Conservation (phyloP, 1,284 basidiomycete genomes). For the Tilletia walkeri region DNA sequence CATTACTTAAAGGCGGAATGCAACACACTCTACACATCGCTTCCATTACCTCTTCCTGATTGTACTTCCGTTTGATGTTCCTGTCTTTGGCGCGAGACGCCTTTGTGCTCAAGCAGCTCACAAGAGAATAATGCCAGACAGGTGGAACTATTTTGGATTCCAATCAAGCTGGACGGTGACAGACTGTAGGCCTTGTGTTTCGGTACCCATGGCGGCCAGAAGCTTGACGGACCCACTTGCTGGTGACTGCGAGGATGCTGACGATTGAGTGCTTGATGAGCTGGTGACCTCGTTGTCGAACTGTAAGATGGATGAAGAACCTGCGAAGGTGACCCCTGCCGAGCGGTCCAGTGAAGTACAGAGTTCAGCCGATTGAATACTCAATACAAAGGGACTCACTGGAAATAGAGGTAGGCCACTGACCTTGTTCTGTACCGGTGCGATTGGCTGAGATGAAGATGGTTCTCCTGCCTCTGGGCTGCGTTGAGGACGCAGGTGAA, state of each 20-base stretch:
- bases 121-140: too few relatives aligned
- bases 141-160: too few relatives aligned
- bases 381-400: neutral
- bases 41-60: too few relatives aligned
- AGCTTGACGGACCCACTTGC: too few relatives aligned
- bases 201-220: neutral
- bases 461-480: slow-evolving; percentile 19
- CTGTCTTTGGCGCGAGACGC: too few relatives aligned
- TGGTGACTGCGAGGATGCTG: too few relatives aligned
- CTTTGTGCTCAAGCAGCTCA: too few relatives aligned
- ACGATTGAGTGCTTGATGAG: too few relatives aligned
- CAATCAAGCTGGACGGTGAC: neutral
- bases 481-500: slow-evolving; percentile 4
- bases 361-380: neutral
- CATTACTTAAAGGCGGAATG: too few relatives aligned
- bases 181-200: neutral
- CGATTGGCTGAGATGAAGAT: slow-evolving; percentile 44
- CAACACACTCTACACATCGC: too few relatives aligned
- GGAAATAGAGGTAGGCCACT: neutral
- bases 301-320: slow-evolving; percentile 8
- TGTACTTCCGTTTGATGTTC: too few relatives aligned
- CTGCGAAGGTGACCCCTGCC: slow-evolving; percentile 17
- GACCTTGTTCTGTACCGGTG: slow-evolving; percentile 33
- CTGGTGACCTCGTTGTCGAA: neutral
- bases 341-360: neutral